Evolutionary conservation across 148 eudicot genomes (phyloP), one percentile per base, ranked within the genome.

Genomic region (Salicornia ramosissima): DNA sequence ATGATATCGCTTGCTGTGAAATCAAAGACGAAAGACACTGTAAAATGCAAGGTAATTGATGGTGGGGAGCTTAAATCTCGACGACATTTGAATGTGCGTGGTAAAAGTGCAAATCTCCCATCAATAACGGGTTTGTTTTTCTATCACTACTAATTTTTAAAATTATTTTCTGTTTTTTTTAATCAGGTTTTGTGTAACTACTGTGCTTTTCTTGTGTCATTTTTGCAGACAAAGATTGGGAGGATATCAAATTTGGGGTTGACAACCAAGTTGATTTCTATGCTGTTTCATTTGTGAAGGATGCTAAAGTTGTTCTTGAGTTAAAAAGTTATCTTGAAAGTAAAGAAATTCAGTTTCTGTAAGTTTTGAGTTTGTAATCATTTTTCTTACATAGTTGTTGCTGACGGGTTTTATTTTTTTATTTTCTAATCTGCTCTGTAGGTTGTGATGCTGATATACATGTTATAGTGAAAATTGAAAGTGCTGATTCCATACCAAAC

Each of bases 281-380:
- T 76, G 99, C 99, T 68, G 97, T 94, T 76, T 94, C 99, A 46
- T 94, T 91, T 80, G 99, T 94, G 71, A 94, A 94, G 83, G 90
- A 86, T 77, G 97, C 97, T 40, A 62, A 80, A 73, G 99, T 94
- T 77, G 84, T 94, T 56, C 91, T 85, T 75, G 93, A 94, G 70
- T 74, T 94, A 83, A 87, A 94, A 86, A 85, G 82, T 70, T 94
- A 91, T 79, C 91, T 94, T 22, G 83, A 76, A 77, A 76, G 99
- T 94, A 83, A 76, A 69, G 62, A 21, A 68, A 15, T 29, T 14
- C 18, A 2, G 0, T 6, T 19, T 49, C 53, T 14, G 8, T 19
- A 2, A 18, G 9, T 19, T 24, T 15, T 60, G 2, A 16, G 25
- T 69, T 19, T 47, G 43, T 26, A 33, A 1, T 30, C 54, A 31